Evolutionary conservation across 2,329 filamentous ascomycete species (phyloP), one percentile per base, ranked within the genome.

Genomic region (Colletotrichum shisoi): DNA sequence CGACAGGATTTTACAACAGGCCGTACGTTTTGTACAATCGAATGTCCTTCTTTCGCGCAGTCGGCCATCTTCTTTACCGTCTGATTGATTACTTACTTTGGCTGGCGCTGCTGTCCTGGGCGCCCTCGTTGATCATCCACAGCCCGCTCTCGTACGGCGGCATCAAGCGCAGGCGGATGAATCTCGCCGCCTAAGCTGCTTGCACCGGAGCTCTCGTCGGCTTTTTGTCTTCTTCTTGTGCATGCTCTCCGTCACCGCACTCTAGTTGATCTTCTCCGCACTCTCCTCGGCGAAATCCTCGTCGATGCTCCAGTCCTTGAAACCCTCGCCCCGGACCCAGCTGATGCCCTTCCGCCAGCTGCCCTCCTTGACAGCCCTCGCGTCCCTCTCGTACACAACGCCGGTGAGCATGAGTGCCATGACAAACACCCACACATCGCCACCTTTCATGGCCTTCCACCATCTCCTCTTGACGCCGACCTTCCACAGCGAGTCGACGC

Each of bases 391-490:
- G 73, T 94, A 92, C 1, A 95, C 87, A 9, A 87, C 86, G 63
- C 93, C 92, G 19, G 94, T 87, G 19, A 94, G 78, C 72, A 92
- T 91, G 79, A 97, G 82, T 54, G 92, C 91, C 19, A 88, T 78
- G 17, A 94, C 90, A 74, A 98, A 94, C 3, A 98, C 81, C 80
- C 90, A 86, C 5, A 97, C 87, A 78, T 98, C 94, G 0, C 93
- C 93, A 44, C 92, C 91, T 73, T 85, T 87, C 76, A 95, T 84
- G 12, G 92, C 92, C 70, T 85, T 88, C 93, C 94, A 97, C 88
- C 93, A 93, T 1, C 92, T 86, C 40, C 90, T 83, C 87, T 98
- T 98, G 62, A 91, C 87, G n/a, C 94, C 93, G 0, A 96, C 92
- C 81, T 96, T 96, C 92, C 93, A 98, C 52, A 93, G 78, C 44